Evolutionary conservation across 2,329 filamentous ascomycete genomes (phyloP).

Genomic region (Ilyonectria mors-panacis): DNA sequence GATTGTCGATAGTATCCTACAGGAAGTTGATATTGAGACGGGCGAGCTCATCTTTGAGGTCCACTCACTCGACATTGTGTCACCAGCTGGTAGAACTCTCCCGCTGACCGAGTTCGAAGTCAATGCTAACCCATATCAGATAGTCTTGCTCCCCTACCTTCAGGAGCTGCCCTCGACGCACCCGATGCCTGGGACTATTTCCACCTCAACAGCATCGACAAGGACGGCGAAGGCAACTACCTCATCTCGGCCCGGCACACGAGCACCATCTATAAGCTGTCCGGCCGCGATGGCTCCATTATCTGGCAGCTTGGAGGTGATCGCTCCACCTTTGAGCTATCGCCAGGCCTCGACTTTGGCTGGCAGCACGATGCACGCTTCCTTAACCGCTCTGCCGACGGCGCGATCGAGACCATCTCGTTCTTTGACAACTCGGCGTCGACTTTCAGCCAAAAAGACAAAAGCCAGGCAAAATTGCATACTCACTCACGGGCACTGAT

Average conservation of each 20-base stretch:
- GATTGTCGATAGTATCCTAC: slow-evolving; percentile 55
- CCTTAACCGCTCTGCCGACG: slow-evolving; percentile 52
- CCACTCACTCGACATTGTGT: slow-evolving; percentile 28
- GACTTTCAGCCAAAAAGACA: not conserved
- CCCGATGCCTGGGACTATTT: slow-evolving; percentile 47
- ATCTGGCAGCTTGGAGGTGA: slow-evolving; percentile 69
- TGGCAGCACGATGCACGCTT: slow-evolving; percentile 68
- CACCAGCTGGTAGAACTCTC: slow-evolving; percentile 24
- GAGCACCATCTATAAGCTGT: slow-evolving; percentile 44
- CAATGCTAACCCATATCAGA: slow-evolving; percentile 9
- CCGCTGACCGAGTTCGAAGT: not conserved
- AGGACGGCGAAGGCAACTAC: slow-evolving; percentile 52
- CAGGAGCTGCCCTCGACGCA: slow-evolving; percentile 21
- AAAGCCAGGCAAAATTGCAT: not conserved
- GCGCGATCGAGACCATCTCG: slow-evolving; percentile 63
- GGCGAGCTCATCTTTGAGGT: slow-evolving; percentile 35
- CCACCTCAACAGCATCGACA: slow-evolving; percentile 56
- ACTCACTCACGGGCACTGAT: slow-evolving; percentile 58
- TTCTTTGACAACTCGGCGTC: slow-evolving; percentile 66
- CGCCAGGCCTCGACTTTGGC: slow-evolving; percentile 57
- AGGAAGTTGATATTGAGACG: slow-evolving; percentile 36
- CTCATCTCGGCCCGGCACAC: slow-evolving; percentile 46
- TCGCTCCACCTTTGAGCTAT: slow-evolving; percentile 50
- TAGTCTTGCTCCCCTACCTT: slow-evolving; percentile 23
- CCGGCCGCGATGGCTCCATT: slow-evolving; percentile 62